Base-by-base conservation (phyloP, 805 yeast genomes). In the Yarrowia divulgata region DNA sequence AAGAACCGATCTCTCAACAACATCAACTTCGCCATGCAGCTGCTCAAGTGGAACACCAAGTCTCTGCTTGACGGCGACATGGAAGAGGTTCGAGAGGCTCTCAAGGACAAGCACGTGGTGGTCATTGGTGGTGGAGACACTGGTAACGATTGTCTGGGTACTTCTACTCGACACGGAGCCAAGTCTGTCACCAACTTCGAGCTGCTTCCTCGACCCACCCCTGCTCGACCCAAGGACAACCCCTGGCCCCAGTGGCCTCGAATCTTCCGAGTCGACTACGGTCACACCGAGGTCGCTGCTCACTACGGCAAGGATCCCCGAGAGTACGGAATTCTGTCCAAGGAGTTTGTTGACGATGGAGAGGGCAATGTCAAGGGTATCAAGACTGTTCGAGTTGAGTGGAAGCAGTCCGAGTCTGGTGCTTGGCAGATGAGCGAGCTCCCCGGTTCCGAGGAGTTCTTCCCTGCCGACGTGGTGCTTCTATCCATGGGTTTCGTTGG, bases 231-330 rank as follows among this genome's bases (percentile, higher is more conserved):
- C 57, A 90, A 88, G 81, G 98, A 95, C 81, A 94, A 94, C 81
- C 98, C 99, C 80, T 94, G 99, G 99, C 99, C 99, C 54, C 99
- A 94, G 82, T 94, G 98, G 98, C 98, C 99, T 74, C 86, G 97
- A 78, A 87, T 95, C 76, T 94, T 95, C 90, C 87, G 98, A 77
- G 97, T 94, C 71, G 99, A 94, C 82, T 94, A 94, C 78, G 99
- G 99, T 74, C 99, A 94, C 81, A 85, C 93, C 72, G 99, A 94
- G 81, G 98, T 95, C 70, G 86, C 90, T 70, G 90, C 91, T 63
- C 97, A 93, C 80, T 94, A 93, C 79, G 98, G 98, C 73, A 90
- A 89, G 80, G 99, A 94, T 80, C 98, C 98, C 69, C 90, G 99
- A 82, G 97, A 95, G 79, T 94, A 93, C 82, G 90, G 97, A 77